Percentiles rank a stretch among this genome's conserved stretches.
Evolutionary conservation across 2,329 filamentous ascomycete genomes (phyloP).

Genomic region (Colletotrichum sp.): DNA sequence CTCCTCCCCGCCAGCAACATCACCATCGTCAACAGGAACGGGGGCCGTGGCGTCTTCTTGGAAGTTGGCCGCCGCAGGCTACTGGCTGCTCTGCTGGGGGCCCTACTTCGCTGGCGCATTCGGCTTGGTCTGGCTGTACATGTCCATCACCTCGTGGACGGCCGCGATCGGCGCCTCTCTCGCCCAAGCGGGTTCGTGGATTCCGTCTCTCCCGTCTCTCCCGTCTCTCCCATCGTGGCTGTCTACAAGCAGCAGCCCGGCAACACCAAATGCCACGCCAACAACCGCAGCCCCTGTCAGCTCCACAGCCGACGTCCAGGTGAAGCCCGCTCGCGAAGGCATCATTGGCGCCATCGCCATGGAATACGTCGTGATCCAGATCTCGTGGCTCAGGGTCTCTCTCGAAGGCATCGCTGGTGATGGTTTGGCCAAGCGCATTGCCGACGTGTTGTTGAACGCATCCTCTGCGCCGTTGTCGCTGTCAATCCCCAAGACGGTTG

Average conservation of each 20-base stretch:
- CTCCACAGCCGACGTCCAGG: background rate
- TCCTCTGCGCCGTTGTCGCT: background rate
- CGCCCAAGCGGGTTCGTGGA: background rate
- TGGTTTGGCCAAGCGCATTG: background rate
- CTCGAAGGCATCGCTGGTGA: background rate
- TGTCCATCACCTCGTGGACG: background rate
- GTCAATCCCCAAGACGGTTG: background rate
- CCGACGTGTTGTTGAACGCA: background rate
- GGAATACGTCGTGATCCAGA: background rate
- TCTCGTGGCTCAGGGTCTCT: background rate
- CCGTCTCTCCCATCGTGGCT: background rate
- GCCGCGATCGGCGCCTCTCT: background rate
- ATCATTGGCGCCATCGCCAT: background rate
- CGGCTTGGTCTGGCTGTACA: background rate
- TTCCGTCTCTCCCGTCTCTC: background rate
- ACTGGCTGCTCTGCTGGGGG: background rate
- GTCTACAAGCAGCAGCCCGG: background rate
- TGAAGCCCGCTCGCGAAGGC: background rate
- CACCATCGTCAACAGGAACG: background rate
- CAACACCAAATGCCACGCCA: background rate
- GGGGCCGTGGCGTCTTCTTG: background rate
- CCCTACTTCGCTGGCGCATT: background rate
- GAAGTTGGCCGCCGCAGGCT: background rate
- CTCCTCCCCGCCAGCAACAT: background rate
- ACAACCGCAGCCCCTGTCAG: background rate